Conservation (phyloP, 73 alveolate genomes). For the Breviolum minutum region DNA sequence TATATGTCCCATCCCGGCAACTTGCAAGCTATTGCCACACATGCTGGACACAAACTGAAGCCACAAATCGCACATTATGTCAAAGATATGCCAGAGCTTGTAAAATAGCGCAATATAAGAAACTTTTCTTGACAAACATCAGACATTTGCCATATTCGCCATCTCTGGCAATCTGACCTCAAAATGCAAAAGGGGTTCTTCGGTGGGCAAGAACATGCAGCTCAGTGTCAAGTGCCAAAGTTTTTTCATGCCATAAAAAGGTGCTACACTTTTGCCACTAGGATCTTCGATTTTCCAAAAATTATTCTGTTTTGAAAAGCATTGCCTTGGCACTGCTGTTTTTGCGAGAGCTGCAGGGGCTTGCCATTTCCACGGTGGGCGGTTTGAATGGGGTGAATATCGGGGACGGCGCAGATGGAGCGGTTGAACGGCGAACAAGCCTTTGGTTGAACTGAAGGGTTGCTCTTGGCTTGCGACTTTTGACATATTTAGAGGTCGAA, state of each 20-base stretch:
- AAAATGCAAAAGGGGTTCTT: background rate
- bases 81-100: too few relatives aligned
- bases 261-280: background rate
- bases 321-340: background rate
- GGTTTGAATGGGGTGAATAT: background rate
- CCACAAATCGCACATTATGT: too few relatives aligned
- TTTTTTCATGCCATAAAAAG: background rate
- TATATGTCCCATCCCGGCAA: too few relatives aligned
- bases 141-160: conserved; percentile 36
- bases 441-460: conserved; percentile 38
- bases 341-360: background rate
- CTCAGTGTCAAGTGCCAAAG: background rate
- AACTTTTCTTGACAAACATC: background rate
- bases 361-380: conserved; percentile 7
- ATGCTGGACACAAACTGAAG: too few relatives aligned
- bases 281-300: background rate
- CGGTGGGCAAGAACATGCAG: background rate
- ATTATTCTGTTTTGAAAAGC: too few relatives aligned
- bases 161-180: conserved; percentile 55
- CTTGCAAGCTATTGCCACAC: too few relatives aligned
- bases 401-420: background rate
- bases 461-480: background rate
- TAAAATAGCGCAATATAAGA: background rate
- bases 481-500: too few relatives aligned
- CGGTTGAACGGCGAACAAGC: background rate